A percentile compares a stretch with the other conserved stretches of the same genome.
phyloP scores from a whole-genome alignment of 202 grass and related monocot genomes.

The Dendrocalamus latiflorus region DNA sequence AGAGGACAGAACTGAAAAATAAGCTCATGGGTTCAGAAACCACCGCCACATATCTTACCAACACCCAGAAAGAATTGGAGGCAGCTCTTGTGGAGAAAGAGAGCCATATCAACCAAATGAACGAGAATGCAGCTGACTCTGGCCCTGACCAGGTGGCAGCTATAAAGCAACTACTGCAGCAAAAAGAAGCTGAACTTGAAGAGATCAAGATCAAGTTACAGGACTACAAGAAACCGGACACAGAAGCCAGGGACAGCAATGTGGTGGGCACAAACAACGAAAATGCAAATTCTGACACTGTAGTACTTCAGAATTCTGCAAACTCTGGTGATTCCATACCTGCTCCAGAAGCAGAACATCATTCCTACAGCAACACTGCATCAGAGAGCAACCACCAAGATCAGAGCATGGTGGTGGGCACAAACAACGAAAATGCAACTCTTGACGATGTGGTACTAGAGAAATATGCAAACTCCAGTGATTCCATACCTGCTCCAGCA shows the following conservation, averaged over 20 bases:
- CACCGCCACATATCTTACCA: constrained; percentile 68
- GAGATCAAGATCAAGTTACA: constrained; percentile 41
- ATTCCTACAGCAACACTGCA: constrained; percentile 4
- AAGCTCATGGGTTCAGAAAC: constrained; percentile 78
- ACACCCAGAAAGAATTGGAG: constrained; percentile 78
- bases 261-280: constrained; percentile 7
- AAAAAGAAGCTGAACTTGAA: constrained; percentile 69
- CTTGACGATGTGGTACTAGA: background rate
- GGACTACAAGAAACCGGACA: constrained; percentile 27
- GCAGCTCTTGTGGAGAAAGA: constrained; percentile 80
- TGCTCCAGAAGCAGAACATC: constrained; percentile 36
- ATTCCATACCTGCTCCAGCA: constrained; percentile 23
- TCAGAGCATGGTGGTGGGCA: background rate
- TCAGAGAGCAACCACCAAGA: constrained; percentile 28
- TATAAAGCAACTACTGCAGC: constrained; percentile 56
- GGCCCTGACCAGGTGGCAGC: constrained; percentile 32
- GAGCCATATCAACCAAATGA: constrained; percentile 69
- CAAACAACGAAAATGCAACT: constrained; percentile 19
- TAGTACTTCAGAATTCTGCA: constrained; percentile 20
- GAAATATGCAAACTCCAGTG: constrained; percentile 14
- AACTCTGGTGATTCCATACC: constrained; percentile 18
- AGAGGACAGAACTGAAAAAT: constrained; percentile 67
- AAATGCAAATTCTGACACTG: constrained; percentile 20
- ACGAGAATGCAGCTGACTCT: constrained; percentile 47
- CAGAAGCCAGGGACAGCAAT: constrained; percentile 8